A percentile compares a stretch with the other conserved stretches of the same genome.
These are phyloP conservation scores for Saccharata proteae DNA, from an alignment of 2,329 filamentous ascomycete genomes.

Conservation along the genomic window DNA sequence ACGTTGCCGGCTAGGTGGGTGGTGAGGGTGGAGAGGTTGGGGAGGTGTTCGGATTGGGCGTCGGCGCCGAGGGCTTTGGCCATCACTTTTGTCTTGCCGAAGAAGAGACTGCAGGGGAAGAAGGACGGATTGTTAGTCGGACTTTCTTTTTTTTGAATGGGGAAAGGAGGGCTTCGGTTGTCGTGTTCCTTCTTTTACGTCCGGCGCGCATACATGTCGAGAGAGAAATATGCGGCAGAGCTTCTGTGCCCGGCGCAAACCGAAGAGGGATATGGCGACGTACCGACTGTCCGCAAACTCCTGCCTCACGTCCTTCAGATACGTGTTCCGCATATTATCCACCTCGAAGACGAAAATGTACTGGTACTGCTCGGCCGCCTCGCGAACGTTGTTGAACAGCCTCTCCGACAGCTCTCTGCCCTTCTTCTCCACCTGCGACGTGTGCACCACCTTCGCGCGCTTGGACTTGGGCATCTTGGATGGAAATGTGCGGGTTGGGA, in stretches of 20 bases:
- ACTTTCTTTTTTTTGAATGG: conserved; percentile 3
- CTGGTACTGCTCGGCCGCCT: conserved; percentile 72
- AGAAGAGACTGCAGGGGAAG: too few relatives aligned
- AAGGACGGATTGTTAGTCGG: conserved; percentile 35
- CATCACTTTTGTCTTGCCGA: conserved; percentile 99
- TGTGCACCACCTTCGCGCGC: conserved; percentile 76
- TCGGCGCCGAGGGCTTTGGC: conserved; percentile 77
- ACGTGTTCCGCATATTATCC: conserved; percentile 96
- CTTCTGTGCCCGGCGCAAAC: background rate
- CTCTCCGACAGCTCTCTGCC: conserved; percentile 78
- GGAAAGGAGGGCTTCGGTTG: too few relatives aligned
- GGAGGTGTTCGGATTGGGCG: conserved; percentile 66
- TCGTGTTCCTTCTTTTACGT: too few relatives aligned
- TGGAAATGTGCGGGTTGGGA: conserved; percentile 12
- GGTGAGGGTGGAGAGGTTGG: conserved; percentile 60
- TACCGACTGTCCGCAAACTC: conserved; percentile 78
- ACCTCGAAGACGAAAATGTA: conserved; percentile 89
- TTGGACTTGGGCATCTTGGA: conserved; percentile 87
- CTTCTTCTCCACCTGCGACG: conserved; percentile 89
- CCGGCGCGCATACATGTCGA: conserved; percentile 4
- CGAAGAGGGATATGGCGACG: conserved; percentile 16
- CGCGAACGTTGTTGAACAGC: conserved; percentile 79
- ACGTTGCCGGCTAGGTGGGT: conserved; percentile 68
- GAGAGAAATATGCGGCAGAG: background rate
- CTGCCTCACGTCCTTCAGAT: conserved; percentile 79